Conservation (phyloP, 805 yeast genomes). For the Schizosaccharomyces lindneri region DNA sequence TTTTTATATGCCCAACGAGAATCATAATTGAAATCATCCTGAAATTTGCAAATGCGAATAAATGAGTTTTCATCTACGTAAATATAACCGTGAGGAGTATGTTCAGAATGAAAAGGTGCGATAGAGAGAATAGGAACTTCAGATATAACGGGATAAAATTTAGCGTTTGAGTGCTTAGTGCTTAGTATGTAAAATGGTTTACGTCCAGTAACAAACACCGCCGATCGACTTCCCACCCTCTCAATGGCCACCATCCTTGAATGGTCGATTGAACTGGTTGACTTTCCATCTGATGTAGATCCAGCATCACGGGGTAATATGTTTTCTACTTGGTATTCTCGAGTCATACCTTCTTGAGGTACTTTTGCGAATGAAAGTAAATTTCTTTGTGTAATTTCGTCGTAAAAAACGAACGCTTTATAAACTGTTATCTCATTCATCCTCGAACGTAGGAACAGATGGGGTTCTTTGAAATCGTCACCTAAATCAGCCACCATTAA, state of each 20-base stretch:
- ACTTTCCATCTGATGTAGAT: neutral
- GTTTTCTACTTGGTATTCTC: neutral
- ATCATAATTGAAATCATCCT: constrained; percentile 24
- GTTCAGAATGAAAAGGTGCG: constrained; percentile 12
- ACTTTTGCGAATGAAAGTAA: neutral
- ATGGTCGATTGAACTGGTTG: neutral
- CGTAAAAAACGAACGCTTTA: neutral
- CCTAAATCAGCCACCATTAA: constrained; percentile 1
- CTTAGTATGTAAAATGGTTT: constrained; percentile 48
- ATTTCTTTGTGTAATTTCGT: neutral
- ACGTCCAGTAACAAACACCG: constrained; percentile 44
- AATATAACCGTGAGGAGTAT: constrained; percentile 28
- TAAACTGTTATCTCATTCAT: constrained; percentile 1
- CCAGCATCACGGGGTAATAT: neutral
- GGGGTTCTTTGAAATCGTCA: constrained; percentile 1
- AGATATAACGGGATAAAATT: constrained; percentile 40
- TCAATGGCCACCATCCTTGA: constrained; percentile 26
- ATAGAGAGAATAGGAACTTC: neutral
- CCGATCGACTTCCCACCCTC: constrained; percentile 30
- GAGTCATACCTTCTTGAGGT: neutral
- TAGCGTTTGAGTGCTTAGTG: constrained; percentile 34
- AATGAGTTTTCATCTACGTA: constrained; percentile 25
- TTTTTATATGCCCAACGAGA: constrained; percentile 35
- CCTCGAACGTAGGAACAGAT: neutral
- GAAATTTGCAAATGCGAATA: constrained; percentile 16